Evolutionary conservation across 2,329 filamentous ascomycete species (phyloP).

Genomic region (Colletotrichum lentis): DNA sequence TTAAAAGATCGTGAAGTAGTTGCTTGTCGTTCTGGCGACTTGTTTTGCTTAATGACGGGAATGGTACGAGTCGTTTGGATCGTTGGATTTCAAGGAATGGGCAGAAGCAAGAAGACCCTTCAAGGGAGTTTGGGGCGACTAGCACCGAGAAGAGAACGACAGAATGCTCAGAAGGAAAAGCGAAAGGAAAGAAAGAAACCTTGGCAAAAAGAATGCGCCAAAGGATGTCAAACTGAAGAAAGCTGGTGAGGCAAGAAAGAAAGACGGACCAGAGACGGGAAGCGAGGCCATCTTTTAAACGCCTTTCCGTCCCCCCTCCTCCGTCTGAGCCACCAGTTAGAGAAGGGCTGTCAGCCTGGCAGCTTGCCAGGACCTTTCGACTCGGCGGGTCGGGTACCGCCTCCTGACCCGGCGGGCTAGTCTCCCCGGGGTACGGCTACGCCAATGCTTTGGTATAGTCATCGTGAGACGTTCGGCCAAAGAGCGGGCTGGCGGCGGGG

Average conservation of each 20-base stretch:
- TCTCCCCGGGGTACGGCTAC: slow-evolving; percentile 18
- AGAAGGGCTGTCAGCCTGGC: slow-evolving; percentile 16
- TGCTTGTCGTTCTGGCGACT: slow-evolving; percentile 3
- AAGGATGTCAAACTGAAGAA: slow-evolving; percentile 30
- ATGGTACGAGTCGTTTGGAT: slow-evolving; percentile 18
- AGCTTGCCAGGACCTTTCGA: background rate
- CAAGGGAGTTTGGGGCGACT: slow-evolving; percentile 35
- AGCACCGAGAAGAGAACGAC: slow-evolving; percentile 38
- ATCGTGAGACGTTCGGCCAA: slow-evolving; percentile 33
- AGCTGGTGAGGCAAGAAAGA: slow-evolving; percentile 27
- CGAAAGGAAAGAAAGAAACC: slow-evolving; percentile 25
- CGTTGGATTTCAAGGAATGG: slow-evolving; percentile 26
- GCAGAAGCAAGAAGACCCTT: slow-evolving; percentile 35
- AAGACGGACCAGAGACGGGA: slow-evolving; percentile 16
- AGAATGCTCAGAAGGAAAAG: slow-evolving; percentile 25
- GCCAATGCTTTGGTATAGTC: slow-evolving; percentile 26
- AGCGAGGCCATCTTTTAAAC: slow-evolving; percentile 31
- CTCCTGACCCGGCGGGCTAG: slow-evolving; percentile 25
- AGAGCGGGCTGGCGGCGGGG: slow-evolving; percentile 30
- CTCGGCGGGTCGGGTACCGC: slow-evolving; percentile 9
- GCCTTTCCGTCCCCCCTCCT: background rate
- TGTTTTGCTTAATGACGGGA: slow-evolving; percentile 15
- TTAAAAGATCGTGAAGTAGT: slow-evolving; percentile 14
- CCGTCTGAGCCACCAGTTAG: background rate
- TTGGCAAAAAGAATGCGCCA: slow-evolving; percentile 26